Percentiles rank a stretch among this genome's conserved stretches.
Conservation (phyloP, 1,284 basidiomycete species). For the Heterobasidion parviporum region DNA sequence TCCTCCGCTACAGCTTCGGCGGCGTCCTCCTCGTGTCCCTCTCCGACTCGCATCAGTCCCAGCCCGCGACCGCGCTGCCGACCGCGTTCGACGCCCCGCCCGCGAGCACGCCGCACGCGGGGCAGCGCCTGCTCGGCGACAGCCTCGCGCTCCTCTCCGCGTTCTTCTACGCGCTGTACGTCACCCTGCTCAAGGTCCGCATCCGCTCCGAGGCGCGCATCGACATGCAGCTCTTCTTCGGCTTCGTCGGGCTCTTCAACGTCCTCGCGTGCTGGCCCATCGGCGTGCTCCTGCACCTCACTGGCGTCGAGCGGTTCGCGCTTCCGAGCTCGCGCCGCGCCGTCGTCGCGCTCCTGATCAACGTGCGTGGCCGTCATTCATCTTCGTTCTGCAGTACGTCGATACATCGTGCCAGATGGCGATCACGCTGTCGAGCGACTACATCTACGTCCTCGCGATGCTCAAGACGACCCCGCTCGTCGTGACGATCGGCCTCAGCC, state of each 20-base stretch:
- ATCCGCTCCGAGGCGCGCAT: conserved; percentile 80
- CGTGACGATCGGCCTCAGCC: conserved; percentile 87
- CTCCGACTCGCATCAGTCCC: conserved; percentile 46
- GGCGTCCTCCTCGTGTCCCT: conserved; percentile 85
- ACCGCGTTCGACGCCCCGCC: neutral
- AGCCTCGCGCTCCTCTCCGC: conserved; percentile 75
- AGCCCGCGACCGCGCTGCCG: neutral
- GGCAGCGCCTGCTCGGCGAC: conserved; percentile 55
- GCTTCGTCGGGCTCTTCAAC: conserved; percentile 90
- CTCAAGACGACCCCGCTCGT: conserved; percentile 93
- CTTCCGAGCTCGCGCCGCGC: conserved; percentile 56
- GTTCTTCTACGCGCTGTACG: conserved; percentile 86
- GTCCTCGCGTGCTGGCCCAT: conserved; percentile 78
- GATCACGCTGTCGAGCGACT: conserved; percentile 82
- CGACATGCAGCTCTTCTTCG: conserved; percentile 91
- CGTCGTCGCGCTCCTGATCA: conserved; percentile 65
- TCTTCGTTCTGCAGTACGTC: neutral
- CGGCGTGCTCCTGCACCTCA: conserved; percentile 72
- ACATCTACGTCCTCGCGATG: conserved; percentile 88
- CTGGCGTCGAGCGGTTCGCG: conserved; percentile 71
- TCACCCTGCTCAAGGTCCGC: conserved; percentile 85
- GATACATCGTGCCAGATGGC: conserved; percentile 50
- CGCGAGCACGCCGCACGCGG: neutral
- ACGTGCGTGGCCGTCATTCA: conserved; percentile 39
- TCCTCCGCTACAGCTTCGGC: conserved; percentile 49